phyloP scores from a whole-genome alignment of 371 early-diverging fungal genomes.

The Catenaria anguillulae region DNA sequence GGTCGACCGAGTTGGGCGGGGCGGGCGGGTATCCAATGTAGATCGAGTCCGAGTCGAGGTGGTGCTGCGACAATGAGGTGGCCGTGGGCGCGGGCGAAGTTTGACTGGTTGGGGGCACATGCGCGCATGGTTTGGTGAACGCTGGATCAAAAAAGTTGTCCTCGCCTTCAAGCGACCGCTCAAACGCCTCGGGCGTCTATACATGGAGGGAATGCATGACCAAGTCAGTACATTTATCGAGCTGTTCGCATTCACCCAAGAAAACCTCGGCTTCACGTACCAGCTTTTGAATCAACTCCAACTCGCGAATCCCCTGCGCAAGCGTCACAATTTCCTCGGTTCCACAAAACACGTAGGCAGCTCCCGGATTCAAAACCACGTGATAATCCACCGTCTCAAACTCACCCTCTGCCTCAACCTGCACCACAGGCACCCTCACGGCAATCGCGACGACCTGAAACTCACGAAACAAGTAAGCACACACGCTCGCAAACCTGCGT shows the following conservation, averaged over 20 bases:
- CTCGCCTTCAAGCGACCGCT: background rate
- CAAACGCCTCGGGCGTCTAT: background rate
- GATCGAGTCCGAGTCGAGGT: background rate
- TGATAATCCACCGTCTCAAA: conserved; percentile 15
- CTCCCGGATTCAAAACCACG: conserved; percentile 48
- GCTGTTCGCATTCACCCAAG: no score
- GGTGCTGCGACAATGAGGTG: background rate
- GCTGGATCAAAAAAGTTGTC: no score
- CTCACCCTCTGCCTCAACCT: background rate
- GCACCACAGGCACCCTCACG: conserved; percentile 22
- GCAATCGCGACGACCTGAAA: conserved; percentile 56
- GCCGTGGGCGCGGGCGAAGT: background rate
- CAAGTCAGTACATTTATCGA: no score
- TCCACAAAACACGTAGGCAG: conserved; percentile 31
- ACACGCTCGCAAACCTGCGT: conserved; percentile 30
- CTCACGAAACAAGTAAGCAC: conserved; percentile 36
- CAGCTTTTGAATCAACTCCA: conserved; percentile 27
- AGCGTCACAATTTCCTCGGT: conserved; percentile 44
- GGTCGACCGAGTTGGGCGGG: conserved; percentile 1
- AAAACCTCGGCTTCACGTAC: no score
- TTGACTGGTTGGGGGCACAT: background rate
- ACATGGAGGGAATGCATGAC: background rate
- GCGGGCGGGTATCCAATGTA: background rate
- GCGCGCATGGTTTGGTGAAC: background rate
- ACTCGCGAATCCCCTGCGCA: conserved; percentile 41